Conservation (phyloP, 495 filamentous ascomycete genomes). For the Penicillium salamii region DNA sequence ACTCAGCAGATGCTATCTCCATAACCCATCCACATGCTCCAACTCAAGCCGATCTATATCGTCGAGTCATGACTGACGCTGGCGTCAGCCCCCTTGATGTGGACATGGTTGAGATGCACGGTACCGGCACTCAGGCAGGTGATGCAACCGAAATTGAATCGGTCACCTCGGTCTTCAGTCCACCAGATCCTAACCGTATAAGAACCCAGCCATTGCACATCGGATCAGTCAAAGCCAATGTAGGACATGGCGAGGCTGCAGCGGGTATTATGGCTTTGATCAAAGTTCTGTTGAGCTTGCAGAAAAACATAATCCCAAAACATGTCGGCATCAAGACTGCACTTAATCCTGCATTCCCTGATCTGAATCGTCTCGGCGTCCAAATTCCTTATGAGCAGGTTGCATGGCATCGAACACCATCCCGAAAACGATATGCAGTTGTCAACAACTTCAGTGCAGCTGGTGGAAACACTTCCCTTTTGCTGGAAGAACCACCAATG, state of each 20-base stretch:
- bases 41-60: constrained; percentile 43
- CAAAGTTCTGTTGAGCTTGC: constrained; percentile 25
- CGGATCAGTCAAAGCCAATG: background rate
- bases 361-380: constrained; percentile 25
- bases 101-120: constrained; percentile 50
- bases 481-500: constrained; percentile 36
- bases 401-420: background rate
- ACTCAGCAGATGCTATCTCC: constrained; percentile 42
- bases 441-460: constrained; percentile 48
- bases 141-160: constrained; percentile 32
- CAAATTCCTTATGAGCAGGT: constrained; percentile 17
- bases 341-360: constrained; percentile 34
- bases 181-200: background rate
- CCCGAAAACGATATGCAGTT: constrained; percentile 19
- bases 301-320: constrained; percentile 27
- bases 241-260: background rate
- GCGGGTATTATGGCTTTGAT: background rate
- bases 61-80: constrained; percentile 40
- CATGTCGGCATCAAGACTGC: constrained; percentile 42
- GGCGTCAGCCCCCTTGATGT: constrained; percentile 49
- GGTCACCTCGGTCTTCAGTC: constrained; percentile 24
- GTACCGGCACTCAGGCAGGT: constrained; percentile 45
- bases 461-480: constrained; percentile 34
- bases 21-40: constrained; percentile 50
- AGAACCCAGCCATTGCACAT: background rate